phyloP scores from a whole-genome alignment of 495 filamentous ascomycete genomes.

The Podospora anserina region DNA sequence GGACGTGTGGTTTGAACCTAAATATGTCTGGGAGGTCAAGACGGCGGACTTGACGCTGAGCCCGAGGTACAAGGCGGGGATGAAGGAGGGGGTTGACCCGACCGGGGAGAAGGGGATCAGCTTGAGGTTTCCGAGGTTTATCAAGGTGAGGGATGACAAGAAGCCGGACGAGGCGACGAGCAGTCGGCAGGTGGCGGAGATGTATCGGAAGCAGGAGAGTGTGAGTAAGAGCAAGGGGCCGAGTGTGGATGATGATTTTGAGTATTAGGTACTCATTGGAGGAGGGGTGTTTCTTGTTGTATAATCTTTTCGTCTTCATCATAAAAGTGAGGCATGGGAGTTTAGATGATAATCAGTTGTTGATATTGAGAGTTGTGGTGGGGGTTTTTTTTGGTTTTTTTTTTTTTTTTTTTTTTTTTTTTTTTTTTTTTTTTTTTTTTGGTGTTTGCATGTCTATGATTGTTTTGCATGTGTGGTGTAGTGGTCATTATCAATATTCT shows the following conservation, averaged over 20 bases:
- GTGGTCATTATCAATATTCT: no score
- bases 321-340: neutral
- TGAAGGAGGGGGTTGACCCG: constrained; percentile 62
- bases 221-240: constrained; percentile 72
- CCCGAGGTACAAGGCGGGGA: constrained; percentile 83
- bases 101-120: constrained; percentile 78
- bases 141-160: constrained; percentile 88
- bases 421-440: neutral
- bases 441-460: neutral
- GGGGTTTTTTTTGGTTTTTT: neutral
- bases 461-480: no score
- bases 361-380: neutral
- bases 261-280: constrained; percentile 59
- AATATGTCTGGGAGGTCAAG: constrained; percentile 95
- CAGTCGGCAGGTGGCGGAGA: constrained; percentile 80
- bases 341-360: neutral
- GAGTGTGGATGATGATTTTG: constrained; percentile 95
- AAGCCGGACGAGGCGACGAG: constrained; percentile 88
- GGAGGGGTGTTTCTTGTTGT: neutral
- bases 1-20: constrained; percentile 97
- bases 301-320: neutral
- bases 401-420: no score
- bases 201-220: constrained; percentile 93
- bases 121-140: constrained; percentile 86
- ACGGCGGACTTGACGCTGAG: constrained; percentile 91